phyloP scores from a whole-genome alignment of 2,329 filamentous ascomycete genomes.

The Colletotrichum lentis region DNA sequence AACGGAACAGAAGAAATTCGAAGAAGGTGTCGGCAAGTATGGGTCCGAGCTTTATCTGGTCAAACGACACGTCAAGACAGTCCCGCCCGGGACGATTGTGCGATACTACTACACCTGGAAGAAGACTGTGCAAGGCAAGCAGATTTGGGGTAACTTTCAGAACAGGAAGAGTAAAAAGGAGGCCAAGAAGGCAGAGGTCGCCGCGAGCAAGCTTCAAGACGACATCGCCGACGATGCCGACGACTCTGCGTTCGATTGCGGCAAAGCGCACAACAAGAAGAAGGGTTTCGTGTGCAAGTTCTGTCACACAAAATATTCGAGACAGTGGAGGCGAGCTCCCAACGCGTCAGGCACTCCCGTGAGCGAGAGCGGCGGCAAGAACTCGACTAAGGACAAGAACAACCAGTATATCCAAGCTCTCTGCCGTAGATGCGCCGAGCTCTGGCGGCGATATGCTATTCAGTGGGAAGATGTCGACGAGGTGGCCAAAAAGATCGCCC shows the following conservation, averaged over 20 bases:
- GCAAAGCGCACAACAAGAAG: constrained; percentile 82
- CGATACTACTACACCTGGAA: constrained; percentile 99
- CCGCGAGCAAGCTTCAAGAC: constrained; percentile 80
- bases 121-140: constrained; percentile 83
- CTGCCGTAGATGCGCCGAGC: constrained; percentile 86
- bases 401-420: constrained; percentile 80
- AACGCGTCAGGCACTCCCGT: constrained; percentile 76
- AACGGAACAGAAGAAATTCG: constrained; percentile 86
- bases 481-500: constrained; percentile 83
- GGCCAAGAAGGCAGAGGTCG: constrained; percentile 74
- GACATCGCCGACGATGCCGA: constrained; percentile 93
- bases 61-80: constrained; percentile 84
- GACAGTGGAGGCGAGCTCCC: constrained; percentile 92
- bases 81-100: constrained; percentile 81
- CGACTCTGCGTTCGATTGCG: constrained; percentile 93
- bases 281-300: constrained; percentile 93
- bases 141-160: constrained; percentile 89
- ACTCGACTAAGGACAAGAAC: constrained; percentile 79
- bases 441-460: constrained; percentile 96
- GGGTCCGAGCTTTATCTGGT: constrained; percentile 89
- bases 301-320: constrained; percentile 79
- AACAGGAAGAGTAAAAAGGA: constrained; percentile 92
- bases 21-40: constrained; percentile 87
- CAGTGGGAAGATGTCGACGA: constrained; percentile 96
- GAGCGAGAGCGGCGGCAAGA: constrained; percentile 69